Evolutionary conservation across 768 basidiomycete genomes (phyloP).

Genomic region (Rubroboletus satanas): DNA sequence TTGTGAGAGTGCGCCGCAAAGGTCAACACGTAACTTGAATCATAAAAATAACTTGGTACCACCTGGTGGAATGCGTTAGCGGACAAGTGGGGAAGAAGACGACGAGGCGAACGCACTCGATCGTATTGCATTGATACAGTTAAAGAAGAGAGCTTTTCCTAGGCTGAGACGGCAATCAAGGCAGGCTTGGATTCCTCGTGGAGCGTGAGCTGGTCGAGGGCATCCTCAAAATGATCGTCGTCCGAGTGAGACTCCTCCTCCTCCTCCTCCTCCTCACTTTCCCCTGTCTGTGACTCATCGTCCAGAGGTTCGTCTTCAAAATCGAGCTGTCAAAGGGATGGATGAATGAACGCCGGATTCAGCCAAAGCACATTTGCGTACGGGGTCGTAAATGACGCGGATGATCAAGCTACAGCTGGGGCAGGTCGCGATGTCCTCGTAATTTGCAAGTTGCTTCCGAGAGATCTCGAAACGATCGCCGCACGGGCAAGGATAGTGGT

Average conservation of each 20-base stretch:
- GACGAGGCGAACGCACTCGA: not conserved
- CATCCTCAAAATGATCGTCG: conserved; percentile 56
- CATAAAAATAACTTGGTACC: not conserved
- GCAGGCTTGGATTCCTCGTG: conserved; percentile 10
- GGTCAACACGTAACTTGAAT: not conserved
- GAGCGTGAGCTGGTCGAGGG: conserved; percentile 55
- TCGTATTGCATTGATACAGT: not conserved
- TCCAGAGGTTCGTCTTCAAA: conserved; percentile 76
- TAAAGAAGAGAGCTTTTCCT: not conserved
- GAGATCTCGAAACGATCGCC: conserved; percentile 98
- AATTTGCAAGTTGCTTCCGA: conserved; percentile 76
- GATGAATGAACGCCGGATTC: conserved; percentile 4
- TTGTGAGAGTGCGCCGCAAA: not conserved
- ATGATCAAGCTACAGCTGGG: conserved; percentile 95
- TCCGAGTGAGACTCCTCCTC: conserved; percentile 32
- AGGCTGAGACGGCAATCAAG: conserved; percentile 20
- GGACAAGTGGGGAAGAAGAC: not conserved
- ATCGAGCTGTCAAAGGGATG: conserved; percentile 54
- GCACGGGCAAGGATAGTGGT: conserved; percentile 96
- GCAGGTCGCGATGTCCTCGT: conserved; percentile 93
- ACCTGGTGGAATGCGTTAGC: not conserved
- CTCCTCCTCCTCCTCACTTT: conserved; percentile 35
- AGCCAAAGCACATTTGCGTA: conserved; percentile 42
- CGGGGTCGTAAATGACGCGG: conserved; percentile 91
- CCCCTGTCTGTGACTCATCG: conserved; percentile 32